Conservation (phyloP, 2,329 filamentous ascomycete genomes). For the Thielaviopsis populi region DNA sequence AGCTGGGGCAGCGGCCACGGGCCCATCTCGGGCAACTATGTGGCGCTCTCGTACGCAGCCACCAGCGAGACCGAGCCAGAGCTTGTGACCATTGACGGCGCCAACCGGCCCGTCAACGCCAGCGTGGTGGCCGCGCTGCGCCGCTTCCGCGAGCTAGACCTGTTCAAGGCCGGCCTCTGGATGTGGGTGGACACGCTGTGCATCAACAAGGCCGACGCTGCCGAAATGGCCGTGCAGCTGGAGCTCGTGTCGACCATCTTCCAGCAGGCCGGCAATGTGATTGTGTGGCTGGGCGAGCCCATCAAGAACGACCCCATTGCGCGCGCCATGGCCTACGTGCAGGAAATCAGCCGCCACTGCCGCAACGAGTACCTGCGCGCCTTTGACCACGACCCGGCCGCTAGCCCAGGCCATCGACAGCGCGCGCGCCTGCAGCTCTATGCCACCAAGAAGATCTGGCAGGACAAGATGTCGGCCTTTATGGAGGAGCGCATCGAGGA, state of each 20-base stretch:
- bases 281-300: slow-evolving; percentile 19
- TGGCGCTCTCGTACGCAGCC: slow-evolving; percentile 10
- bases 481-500: slow-evolving; percentile 12
- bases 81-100: slow-evolving; percentile 9
- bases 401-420: slow-evolving; percentile 11
- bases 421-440: slow-evolving; percentile 14
- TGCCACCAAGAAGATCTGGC: slow-evolving; percentile 12
- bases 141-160: slow-evolving; percentile 14
- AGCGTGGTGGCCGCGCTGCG: slow-evolving; percentile 10
- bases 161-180: slow-evolving; percentile 17
- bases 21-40: slow-evolving; percentile 15
- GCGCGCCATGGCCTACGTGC: slow-evolving; percentile 11
- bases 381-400: slow-evolving; percentile 11
- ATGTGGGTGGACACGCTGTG: slow-evolving; percentile 20
- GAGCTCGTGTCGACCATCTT: slow-evolving; percentile 16
- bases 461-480: slow-evolving; percentile 4
- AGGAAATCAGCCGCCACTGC: slow-evolving; percentile 14
- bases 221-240: slow-evolving; percentile 16
- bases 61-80: background rate
- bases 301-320: slow-evolving; percentile 11
- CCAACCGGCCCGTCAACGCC: background rate
- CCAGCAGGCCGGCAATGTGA: slow-evolving; percentile 15
- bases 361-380: slow-evolving; percentile 13
- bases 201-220: slow-evolving; percentile 17
- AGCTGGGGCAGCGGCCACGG: slow-evolving; percentile 14